These are phyloP conservation scores for Ceratonia siliqua DNA, from an alignment of 306 rosid genomes.

Conservation along the genomic window DNA sequence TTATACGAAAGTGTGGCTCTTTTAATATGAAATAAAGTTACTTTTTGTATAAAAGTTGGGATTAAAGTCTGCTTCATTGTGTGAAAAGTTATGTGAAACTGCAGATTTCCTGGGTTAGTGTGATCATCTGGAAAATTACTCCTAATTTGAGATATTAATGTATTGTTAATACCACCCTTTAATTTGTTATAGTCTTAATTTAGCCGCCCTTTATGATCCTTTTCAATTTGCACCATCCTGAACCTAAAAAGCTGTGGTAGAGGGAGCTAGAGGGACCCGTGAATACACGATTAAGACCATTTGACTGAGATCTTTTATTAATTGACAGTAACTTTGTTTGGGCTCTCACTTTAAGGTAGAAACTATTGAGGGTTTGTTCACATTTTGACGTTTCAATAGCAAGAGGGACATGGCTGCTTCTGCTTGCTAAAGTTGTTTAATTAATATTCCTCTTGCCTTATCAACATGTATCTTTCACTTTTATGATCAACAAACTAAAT, in stretches of 20 bases:
- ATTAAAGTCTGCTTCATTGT: conserved; percentile 25
- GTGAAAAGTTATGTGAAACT: conserved; percentile 28
- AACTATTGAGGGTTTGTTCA: not conserved
- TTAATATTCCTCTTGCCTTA: too few relatives aligned
- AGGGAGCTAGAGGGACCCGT: conserved; percentile 12
- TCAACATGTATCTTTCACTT: too few relatives aligned
- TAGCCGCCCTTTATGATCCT: not conserved
- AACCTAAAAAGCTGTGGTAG: conserved; percentile 1
- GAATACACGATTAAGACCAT: not conserved
- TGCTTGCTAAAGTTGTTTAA: not conserved
- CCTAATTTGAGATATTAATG: not conserved
- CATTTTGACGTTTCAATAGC: not conserved
- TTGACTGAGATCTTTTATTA: not conserved
- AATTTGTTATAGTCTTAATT: not conserved
- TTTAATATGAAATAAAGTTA: conserved; percentile 7
- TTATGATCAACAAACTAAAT: too few relatives aligned
- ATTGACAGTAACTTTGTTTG: not conserved
- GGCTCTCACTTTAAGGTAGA: not conserved
- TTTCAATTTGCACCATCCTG: not conserved
- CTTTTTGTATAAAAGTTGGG: conserved; percentile 15
- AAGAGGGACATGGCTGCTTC: not conserved
- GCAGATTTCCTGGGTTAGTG: conserved; percentile 33
- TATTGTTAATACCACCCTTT: not conserved
- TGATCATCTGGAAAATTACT: conserved; percentile 5
- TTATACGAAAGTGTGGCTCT: conserved; percentile 22